These are phyloP conservation scores for Vaccinium macrocarpon DNA, from an alignment of 148 eudicot species.

Conservation along the genomic window DNA sequence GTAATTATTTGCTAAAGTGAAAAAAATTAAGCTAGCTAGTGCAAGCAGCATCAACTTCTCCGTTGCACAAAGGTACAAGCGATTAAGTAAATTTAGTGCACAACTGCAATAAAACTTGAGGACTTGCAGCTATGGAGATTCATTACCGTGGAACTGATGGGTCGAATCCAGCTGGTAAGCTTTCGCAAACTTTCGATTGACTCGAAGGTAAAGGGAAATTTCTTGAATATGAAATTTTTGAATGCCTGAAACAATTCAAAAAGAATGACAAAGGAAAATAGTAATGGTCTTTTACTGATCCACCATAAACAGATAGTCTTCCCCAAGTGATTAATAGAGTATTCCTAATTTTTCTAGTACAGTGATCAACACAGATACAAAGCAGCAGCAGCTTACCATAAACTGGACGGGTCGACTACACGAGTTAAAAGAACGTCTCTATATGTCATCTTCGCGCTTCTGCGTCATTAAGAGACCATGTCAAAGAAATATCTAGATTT, in stretches of 20 bases:
- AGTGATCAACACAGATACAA: not conserved
- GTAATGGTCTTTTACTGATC: too few species aligned
- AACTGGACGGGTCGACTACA: not conserved
- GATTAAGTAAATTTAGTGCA: not conserved
- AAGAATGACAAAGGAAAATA: too few species aligned
- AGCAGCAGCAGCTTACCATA: not conserved
- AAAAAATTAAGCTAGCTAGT: not conserved
- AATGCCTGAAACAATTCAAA: not conserved
- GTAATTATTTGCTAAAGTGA: too few species aligned
- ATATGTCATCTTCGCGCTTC: not conserved
- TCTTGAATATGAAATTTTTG: not conserved
- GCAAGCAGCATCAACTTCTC: not conserved
- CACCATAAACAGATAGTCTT: too few species aligned
- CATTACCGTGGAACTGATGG: not conserved
- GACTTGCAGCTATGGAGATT: too few species aligned
- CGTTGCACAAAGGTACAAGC: not conserved
- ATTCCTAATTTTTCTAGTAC: too few species aligned
- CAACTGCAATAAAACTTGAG: not conserved
- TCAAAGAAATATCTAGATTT: not conserved
- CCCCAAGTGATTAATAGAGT: too few species aligned
- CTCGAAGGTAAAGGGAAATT: not conserved
- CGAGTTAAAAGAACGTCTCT: not conserved
- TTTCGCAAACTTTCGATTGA: not conserved
- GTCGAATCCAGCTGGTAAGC: not conserved
- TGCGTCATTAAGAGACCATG: not conserved